Base-by-base conservation (phyloP, 225 moss, liverwort and hornwort species). In the Pseudisothecium myosuroides region DNA sequence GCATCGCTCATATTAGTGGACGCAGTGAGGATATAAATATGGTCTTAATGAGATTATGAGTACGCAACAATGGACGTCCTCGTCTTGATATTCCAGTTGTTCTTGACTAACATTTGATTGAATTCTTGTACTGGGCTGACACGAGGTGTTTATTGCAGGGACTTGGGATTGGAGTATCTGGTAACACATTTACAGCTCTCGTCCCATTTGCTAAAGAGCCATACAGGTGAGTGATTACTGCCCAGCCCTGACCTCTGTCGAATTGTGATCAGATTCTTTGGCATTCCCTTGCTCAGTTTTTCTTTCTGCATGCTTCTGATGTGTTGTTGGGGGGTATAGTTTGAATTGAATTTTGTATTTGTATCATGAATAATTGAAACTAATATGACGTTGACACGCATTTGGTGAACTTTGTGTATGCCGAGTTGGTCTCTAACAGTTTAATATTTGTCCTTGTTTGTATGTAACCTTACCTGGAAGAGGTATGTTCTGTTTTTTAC, bases 151-250 rank as follows among this genome's bases (percentile, higher is more conserved):
- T 83, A 31, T 75, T 92, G 76, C 90, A 94, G 94, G 90, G 89
- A 84, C 90, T 85, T 82, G 92, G 93, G n/a, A 34, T 62, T 85
- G 92, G 87, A 89, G 88, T 87, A 78, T 95, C 92, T 83, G 97
- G 97, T 72, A 97, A 97, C 89, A 89, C 93, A 89, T 96, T 93
- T 91, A 84, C 78, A 64, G 86, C 94, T 88, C 92, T 97, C 49
- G 93, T 97, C 73, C 95, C 97, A 32, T 97, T 94, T 93, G 97
- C 97, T 54, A 97, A 96, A 89, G 97, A 96, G 43, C 97, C 97
- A 26, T 97, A 96, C 91, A 95, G 97, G 97, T 97, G 62, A 75
- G 55, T 80, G 65, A 58, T 72, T 64, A n/a, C 84, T 85, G 29
- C 49, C n/a, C 55, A 60, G 81, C 26, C 80, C 29, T 61, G 49